Evolutionary conservation across 1,139 yeast genomes (phyloP), one percentile per base, ranked within the genome.

Genomic region (Debaryomyces nepalensis): DNA sequence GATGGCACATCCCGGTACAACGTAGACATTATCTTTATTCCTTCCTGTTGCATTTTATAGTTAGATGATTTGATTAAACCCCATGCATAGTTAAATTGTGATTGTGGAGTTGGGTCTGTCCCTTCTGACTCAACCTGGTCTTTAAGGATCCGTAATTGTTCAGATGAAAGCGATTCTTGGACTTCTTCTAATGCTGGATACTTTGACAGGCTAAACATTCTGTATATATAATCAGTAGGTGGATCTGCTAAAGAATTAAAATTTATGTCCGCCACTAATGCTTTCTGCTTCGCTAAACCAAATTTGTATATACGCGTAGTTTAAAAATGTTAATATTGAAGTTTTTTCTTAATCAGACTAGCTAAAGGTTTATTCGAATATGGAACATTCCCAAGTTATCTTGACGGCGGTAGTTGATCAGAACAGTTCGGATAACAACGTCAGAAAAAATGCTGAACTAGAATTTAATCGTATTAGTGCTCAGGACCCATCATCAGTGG

Each of bases 31-130:
- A 91, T 73, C 44, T 79, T 82, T 19, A 95, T 82, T 0, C 98
- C 99, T 42, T 84, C 74, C 51, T 84, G 77, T 57, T 88, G 96
- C 46, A 87, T 84, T 38, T 73, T 74, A 18, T 73, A 72, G 34
- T 73, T 68, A 39, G 64, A 57, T 4, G 96, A 82, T 59, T 90
- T 90, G 48, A 95, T 80, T 41, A 93, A 70, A 1, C 96, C 99
- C 99, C 99, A 95, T 0, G 97, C 96, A 56, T 87, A 88, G 64
- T 93, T 95, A 74, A 95, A 95, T 45, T 82, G 79, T 3, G 97
- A 85, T 61, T 89, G 97, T 0, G 88, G 75, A 0, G 90, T 75
- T 0, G 89, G 91, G 39, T 77, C 71, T 7, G 95, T 95, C 30
- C 87, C 84, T 61, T 95, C 99, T 2, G 85, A 73, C 26, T 82